A percentile compares a stretch with the other conserved stretches of the same genome.
Evolutionary conservation across 2,329 filamentous ascomycete genomes (phyloP).

Genomic region (Colletotrichum cuscutae): DNA sequence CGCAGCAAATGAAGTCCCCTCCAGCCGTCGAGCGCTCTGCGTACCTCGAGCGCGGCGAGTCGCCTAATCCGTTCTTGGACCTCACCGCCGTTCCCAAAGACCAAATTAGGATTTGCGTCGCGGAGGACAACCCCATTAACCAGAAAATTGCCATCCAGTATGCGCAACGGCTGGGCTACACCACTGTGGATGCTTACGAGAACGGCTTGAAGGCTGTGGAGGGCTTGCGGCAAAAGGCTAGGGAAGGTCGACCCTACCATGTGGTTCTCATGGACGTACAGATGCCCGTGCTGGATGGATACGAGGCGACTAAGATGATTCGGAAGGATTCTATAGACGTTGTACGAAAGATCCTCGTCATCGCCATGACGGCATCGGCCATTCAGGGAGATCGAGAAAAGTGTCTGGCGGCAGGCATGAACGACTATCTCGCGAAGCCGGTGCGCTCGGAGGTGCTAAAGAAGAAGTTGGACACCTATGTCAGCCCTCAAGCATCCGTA

Average conservation of each 20-base stretch:
- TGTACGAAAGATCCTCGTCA: conserved; percentile 87
- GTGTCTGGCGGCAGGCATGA: conserved; percentile 96
- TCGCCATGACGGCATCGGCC: conserved; percentile 96
- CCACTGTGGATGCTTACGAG: conserved; percentile 84
- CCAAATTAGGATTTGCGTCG: conserved; percentile 88
- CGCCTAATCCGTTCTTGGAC: conserved; percentile 65
- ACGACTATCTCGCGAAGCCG: conserved; percentile 95
- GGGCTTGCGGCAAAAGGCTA: conserved; percentile 78
- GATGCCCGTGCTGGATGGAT: conserved; percentile 94
- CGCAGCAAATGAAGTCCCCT: conserved; percentile 51
- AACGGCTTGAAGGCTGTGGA: conserved; percentile 91
- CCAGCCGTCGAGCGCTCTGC: conserved; percentile 48
- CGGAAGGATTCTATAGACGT: conserved; percentile 79
- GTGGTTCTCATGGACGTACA: conserved; percentile 96
- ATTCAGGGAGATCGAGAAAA: conserved; percentile 96
- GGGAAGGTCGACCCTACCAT: conserved; percentile 82
- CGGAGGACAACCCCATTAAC: conserved; percentile 95
- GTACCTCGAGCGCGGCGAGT: conserved; percentile 50
- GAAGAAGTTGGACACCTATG: conserved; percentile 76
- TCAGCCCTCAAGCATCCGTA: conserved; percentile 47
- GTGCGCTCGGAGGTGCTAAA: conserved; percentile 90
- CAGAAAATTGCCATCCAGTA: conserved; percentile 95
- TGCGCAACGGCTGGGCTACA: conserved; percentile 85
- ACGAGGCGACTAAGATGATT: conserved; percentile 87
- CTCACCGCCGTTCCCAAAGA: conserved; percentile 80